Base-by-base conservation (phyloP, 2,329 filamentous ascomycete species). In the Penicillium sclerotigenum region DNA sequence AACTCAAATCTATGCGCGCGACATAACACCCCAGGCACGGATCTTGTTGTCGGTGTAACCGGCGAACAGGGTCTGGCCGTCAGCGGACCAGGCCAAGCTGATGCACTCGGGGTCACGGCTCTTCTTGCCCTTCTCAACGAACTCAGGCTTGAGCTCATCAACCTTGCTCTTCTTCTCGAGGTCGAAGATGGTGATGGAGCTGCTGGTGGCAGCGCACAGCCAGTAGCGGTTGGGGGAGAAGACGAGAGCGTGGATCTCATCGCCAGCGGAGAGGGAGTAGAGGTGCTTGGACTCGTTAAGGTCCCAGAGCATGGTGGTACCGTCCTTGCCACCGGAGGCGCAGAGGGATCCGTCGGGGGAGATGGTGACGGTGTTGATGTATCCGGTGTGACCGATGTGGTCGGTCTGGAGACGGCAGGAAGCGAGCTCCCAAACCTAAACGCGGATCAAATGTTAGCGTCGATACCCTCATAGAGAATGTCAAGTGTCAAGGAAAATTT, bases 141-240 rank as follows among this genome's bases (percentile, higher is more conserved):
- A 96, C 80, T 99, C 94, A 70, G 93, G 93, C 89, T 96, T 97
- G 80, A 99, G 88, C 87, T 97, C 94, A 74, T 97, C 93, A 76
- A 97, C 93, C 89, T 97, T 97, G 89, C 88, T 95, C 92, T 99
- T 99, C 92, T 99, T 99, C 91, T 99, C 94, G 71, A 99, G 87
- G 77, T 99, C 94, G 83, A 99, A 99, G 86, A 99, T 97, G 87
- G 97, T 97, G 87, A 99, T 97, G 86, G 87, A 91, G 83, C 86
- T 90, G 77, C 91, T 86, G 65, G 94, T 99, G 77, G 94, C 94
- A 77, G 94, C 94, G 87, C 94, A 99, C 71, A 99, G 88, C 94
- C 94, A 99, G 91, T 99, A 99, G 80, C 94, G 89, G 91, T 99
- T 99, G 77, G 94, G 94, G 66, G 94, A 97, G 90, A 99, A 99